Evolutionary conservation across 306 rosid species (phyloP), one percentile per base, ranked within the genome.

Genomic region (Cucurbita pepo): DNA sequence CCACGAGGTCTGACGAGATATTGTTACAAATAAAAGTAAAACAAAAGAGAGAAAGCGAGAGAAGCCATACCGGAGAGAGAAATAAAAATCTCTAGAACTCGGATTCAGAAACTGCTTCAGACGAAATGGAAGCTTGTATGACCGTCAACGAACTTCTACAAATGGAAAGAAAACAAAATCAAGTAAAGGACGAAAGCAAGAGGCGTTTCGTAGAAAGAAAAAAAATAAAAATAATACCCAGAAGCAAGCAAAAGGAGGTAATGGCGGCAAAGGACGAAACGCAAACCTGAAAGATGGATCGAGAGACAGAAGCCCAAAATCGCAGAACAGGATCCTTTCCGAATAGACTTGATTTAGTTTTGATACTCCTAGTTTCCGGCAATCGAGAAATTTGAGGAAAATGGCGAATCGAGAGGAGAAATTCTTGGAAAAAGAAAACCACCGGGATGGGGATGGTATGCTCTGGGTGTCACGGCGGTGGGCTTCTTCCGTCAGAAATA

Each of bases 121-220:
- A 34, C 16, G 59, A 5, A 50, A 51, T 5, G 59, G 3, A 11
- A 77, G 48, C 6, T 78, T 79, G 75, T 83, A 82, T 75, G 80
- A 75, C 69, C 83, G 73, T 82, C 80, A 82, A 84, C 77, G 69
- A 77, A 82, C 81, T 62, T 71, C 74, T 51, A 69, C 30, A 51
- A 69, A 30, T 13, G 38, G 56, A 48, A 67, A 6, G 22, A 69
- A 34, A 69, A 45, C 18, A 19, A 25, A 69, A 69, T 43, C 73
- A 25, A 48, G 73, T 48, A 21, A 10, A 41, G 15, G 19, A 13
- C 3, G 15, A 16, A 63, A 36, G n/a, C 69, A 38, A 60, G 15
- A 77, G 11, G 56, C 55, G 18, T 40, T 63, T 63, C 10, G 16
- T 41, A 51, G 16, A 19, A 64, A 43, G 14, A 41, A 55, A 14